Percentiles rank a stretch among this genome's conserved stretches.
Conservation (phyloP, 176 grass and related monocot genomes). For the Lolium multiflorum region DNA sequence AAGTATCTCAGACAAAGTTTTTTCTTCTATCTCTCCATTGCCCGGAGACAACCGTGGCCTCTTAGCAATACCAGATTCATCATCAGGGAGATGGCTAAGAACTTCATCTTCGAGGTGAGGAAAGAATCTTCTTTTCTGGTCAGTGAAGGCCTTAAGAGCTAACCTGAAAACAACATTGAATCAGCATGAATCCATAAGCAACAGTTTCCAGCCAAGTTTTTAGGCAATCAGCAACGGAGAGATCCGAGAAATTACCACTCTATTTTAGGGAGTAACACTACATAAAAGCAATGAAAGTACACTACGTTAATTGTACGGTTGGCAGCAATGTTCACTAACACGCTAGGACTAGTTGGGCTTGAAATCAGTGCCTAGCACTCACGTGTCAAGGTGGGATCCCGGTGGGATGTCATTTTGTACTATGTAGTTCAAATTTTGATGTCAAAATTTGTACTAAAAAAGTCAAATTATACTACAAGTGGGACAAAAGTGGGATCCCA, state of each 20-base stretch:
- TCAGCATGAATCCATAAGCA: not conserved
- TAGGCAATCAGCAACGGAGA: not conserved
- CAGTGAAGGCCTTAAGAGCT: slow-evolving; percentile 94
- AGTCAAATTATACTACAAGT: no score
- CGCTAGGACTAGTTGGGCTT: not conserved
- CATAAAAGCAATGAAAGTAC: slow-evolving; percentile 9
- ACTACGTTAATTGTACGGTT: not conserved
- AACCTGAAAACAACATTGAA: slow-evolving; percentile 66
- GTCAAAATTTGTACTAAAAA: no score
- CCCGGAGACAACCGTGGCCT: slow-evolving; percentile 44
- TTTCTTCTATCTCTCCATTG: slow-evolving; percentile 57
- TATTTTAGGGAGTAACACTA: slow-evolving; percentile 17
- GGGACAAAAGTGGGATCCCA: no score
- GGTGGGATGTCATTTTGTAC: no score
- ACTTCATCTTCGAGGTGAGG: slow-evolving; percentile 93
- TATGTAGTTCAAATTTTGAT: no score
- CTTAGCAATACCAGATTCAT: slow-evolving; percentile 57
- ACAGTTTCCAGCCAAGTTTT: slow-evolving; percentile 31
- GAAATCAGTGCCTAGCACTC: not conserved
- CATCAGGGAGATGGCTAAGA: slow-evolving; percentile 57
- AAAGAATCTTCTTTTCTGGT: slow-evolving; percentile 95
- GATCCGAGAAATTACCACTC: not conserved
- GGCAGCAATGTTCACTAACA: not conserved
- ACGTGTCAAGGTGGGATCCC: no score
- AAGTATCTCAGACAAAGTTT: slow-evolving; percentile 74